Base-by-base conservation (phyloP, 345 rosid species). In the Salix viminalis region DNA sequence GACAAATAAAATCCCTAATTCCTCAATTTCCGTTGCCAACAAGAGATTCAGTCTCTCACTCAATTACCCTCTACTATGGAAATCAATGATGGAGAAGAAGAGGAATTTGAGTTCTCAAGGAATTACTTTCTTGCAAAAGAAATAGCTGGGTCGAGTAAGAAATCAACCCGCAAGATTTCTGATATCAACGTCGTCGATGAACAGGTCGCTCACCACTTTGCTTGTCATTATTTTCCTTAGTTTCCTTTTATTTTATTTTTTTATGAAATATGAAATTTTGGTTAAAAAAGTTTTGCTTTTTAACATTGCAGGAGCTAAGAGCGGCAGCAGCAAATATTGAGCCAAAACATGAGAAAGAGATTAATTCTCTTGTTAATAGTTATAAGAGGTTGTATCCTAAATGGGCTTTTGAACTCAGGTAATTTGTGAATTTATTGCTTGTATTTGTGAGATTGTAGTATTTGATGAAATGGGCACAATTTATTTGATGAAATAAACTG, bases 91-190 rank as follows among this genome's bases (percentile, higher is more conserved):
- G 73, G 72, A 18, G 97, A 89, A 8, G 98, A 90, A 70, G 97
- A 92, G 71, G 97, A 91, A 54, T 90, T 65, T 66, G 99, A 88
- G 4, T 96, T 93, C 88, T 90, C 97, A 7, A 85, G 98, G 84
- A 93, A 96, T 75, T 96, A 93, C 79, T 93, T 92, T 83, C 85
- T 93, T 67, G 96, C 99, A 1, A 96, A 93, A 87, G 98, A 96
- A 65, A 69, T 80, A 65, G 78, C 87, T 74, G 84, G 91, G 54
- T 77, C 94, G 6, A 76, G 85, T 48, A 93, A 91, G 85, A 89
- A 87, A 73, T 92, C 94, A 23, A 71, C 84, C 14, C 87, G 69
- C 66, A 93, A 91, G 75, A 81, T 93, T 67, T 85, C 93, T 44
- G 99, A 96, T 75, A 91, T 96, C 58, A 76, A 82, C 76, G 71